These are phyloP conservation scores for Curvularia sp. DNA, from an alignment of 2,329 filamentous ascomycete species.

Conservation along the genomic window DNA sequence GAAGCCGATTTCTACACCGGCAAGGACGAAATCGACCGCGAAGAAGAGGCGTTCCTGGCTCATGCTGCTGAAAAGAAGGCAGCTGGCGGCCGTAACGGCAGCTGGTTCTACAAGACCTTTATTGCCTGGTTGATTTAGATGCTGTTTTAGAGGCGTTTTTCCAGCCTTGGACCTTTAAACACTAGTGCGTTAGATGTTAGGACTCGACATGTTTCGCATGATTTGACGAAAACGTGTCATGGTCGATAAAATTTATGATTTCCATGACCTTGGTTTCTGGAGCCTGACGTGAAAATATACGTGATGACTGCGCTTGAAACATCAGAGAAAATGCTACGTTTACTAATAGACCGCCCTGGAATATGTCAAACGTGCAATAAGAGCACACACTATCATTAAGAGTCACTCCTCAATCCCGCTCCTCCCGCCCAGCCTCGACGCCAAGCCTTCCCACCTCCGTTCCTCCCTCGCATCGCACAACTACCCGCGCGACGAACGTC, in stretches of 20 bases:
- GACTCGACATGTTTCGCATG: neutral
- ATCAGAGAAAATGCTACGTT: neutral
- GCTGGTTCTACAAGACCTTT: slow-evolving; percentile 65
- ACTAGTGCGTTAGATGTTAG: neutral
- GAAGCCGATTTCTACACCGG: slow-evolving; percentile 74
- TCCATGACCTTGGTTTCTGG: neutral
- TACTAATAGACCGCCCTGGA: neutral
- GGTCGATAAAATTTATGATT: neutral
- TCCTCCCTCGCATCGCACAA: too few species aligned
- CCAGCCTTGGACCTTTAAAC: neutral
- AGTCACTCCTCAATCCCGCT: too few species aligned
- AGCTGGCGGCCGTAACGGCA: slow-evolving; percentile 44
- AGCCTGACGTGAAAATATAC: neutral
- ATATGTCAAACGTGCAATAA: neutral
- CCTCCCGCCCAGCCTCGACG: too few species aligned
- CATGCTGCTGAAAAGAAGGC: slow-evolving; percentile 54
- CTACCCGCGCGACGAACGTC: too few species aligned
- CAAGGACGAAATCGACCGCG: slow-evolving; percentile 75
- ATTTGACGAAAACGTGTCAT: neutral
- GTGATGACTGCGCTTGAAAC: neutral
- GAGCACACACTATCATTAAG: too few species aligned
- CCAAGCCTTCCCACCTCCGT: too few species aligned
- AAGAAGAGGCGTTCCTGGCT: slow-evolving; percentile 73
- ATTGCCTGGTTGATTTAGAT: slow-evolving; percentile 67
- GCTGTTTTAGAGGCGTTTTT: neutral